Evolutionary conservation across 257 asterid genomes (phyloP).

Genomic region (Paulownia fortunei): DNA sequence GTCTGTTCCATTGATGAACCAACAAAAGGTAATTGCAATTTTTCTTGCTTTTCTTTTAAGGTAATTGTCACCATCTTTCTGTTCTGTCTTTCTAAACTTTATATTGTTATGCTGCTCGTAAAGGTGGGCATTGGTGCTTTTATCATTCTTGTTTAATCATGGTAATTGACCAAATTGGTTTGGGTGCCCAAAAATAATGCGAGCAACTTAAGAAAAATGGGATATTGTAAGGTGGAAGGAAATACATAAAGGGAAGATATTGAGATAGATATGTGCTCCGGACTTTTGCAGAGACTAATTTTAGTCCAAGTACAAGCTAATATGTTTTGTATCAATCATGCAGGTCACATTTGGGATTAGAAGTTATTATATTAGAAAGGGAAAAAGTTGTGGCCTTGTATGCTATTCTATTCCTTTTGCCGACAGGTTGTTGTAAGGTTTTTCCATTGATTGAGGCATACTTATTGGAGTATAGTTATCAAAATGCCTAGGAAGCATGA

Average conservation of each 20-base stretch:
- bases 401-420: not conserved
- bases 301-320: not conserved
- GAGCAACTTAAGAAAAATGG: too few species aligned
- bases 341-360: not conserved
- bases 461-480: not conserved
- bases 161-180: not conserved
- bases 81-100: too few species aligned
- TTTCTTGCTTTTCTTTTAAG: not conserved
- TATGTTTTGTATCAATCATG: conserved; percentile 7
- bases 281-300: not conserved
- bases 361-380: not conserved
- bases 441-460: not conserved
- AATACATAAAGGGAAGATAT: not conserved
- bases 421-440: not conserved
- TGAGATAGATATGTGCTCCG: not conserved
- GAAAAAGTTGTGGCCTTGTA: too few species aligned
- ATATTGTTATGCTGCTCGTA: conserved; percentile 1
- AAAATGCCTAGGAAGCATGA: not conserved
- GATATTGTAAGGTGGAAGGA: not conserved
- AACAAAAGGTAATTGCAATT: conserved; percentile 16
- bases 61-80: not conserved
- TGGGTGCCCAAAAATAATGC: not conserved
- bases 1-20: not conserved
- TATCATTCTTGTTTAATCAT: not conserved
- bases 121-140: not conserved